These are phyloP conservation scores for Drosera spatulata DNA, from an alignment of 179 eudicot genomes.

Conservation along the genomic window DNA sequence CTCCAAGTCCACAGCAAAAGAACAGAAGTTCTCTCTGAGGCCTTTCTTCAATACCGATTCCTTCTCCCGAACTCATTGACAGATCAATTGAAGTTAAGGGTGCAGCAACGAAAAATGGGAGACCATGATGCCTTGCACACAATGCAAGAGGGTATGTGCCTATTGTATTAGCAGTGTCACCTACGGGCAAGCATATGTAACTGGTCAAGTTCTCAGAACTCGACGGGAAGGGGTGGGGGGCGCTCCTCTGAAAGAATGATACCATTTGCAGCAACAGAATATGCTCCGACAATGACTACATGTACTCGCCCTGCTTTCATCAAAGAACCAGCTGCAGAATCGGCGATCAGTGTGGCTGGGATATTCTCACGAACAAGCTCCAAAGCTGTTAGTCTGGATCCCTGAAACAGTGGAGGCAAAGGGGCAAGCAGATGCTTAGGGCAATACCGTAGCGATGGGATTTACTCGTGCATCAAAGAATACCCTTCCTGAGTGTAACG, in stretches of 20 bases:
- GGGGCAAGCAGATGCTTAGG: neutral
- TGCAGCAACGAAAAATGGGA: constrained; percentile 91
- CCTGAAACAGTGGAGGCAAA: constrained; percentile 31
- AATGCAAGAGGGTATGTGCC: constrained; percentile 94
- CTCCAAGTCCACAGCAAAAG: constrained; percentile 84
- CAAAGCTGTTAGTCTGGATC: constrained; percentile 90
- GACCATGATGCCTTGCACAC: constrained; percentile 60
- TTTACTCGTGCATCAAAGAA: too few species aligned
- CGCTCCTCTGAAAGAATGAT: neutral
- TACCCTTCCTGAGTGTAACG: too few species aligned
- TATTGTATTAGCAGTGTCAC: constrained; percentile 95
- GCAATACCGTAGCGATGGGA: too few species aligned
- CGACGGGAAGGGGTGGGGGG: neutral
- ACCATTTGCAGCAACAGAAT: constrained; percentile 96
- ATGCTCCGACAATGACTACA: constrained; percentile 94
- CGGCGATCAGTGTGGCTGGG: constrained; percentile 88
- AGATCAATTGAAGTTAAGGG: constrained; percentile 85
- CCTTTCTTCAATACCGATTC: constrained; percentile 90
- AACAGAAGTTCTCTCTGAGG: constrained; percentile 66
- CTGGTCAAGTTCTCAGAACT: neutral
- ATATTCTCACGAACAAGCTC: constrained; percentile 93
- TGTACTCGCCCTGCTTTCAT: constrained; percentile 75
- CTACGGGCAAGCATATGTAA: constrained; percentile 21
- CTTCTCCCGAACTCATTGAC: constrained; percentile 64
- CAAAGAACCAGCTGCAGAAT: constrained; percentile 94